Percentiles rank a stretch among this genome's conserved stretches.
These are phyloP conservation scores for Juncus effusus DNA, from an alignment of 176 grass and related monocot genomes.

Conservation along the genomic window DNA sequence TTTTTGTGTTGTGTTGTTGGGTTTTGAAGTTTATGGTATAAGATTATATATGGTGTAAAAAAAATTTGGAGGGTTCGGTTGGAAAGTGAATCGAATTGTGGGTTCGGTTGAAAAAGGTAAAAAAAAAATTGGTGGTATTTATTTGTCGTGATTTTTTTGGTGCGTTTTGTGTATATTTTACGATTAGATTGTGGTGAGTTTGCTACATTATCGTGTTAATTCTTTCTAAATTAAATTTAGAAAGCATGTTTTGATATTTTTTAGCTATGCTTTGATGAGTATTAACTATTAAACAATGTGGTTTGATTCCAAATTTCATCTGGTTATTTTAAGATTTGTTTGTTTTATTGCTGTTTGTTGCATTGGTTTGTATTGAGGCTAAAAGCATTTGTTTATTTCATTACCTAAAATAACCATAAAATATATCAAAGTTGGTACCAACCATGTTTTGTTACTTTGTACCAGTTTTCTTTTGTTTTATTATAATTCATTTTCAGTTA, in stretches of 20 bases:
- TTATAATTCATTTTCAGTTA: no score
- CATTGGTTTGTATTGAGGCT: no score
- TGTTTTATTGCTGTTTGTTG: no score
- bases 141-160: background rate
- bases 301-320: background rate
- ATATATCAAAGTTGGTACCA: no score
- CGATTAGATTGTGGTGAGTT: background rate
- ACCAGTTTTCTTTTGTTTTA: no score
- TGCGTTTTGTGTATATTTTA: background rate
- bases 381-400: no score
- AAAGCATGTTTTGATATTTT: background rate
- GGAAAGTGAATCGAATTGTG: slow-evolving; percentile 10
- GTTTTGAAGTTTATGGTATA: no score
- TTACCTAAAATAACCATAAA: no score
- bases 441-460: no score
- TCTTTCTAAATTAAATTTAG: slow-evolving; percentile 15
- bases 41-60: no score
- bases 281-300: background rate
- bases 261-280: no score
- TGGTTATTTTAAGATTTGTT: no score
- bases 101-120: slow-evolving; percentile 10
- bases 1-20: slow-evolving; percentile 2
- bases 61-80: slow-evolving; percentile 1
- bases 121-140: background rate
- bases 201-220: background rate